Evolutionary conservation across 768 basidiomycete species (phyloP).

Genomic region (Termitomyces sp.): DNA sequence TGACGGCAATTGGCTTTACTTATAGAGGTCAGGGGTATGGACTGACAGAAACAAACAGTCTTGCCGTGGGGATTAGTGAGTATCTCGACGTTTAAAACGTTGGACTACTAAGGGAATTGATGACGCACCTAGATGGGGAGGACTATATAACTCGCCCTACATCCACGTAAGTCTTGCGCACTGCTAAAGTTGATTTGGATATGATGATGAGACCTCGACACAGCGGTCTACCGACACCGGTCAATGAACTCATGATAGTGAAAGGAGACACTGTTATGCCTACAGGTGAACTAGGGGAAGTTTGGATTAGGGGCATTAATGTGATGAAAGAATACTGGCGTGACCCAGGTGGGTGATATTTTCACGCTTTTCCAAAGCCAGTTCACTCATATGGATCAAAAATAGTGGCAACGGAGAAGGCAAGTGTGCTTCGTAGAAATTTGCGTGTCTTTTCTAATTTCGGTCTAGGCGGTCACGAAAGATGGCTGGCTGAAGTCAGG

Average conservation of each 20-base stretch:
- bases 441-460: conserved; percentile 8
- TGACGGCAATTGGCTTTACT: neutral
- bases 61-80: conserved; percentile 32
- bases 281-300: conserved; percentile 30
- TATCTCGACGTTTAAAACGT: neutral
- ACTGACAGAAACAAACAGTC: conserved; percentile 48
- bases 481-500: conserved; percentile 47
- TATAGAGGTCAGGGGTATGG: conserved; percentile 38
- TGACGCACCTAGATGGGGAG: conserved; percentile 31
- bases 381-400: neutral
- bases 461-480: conserved; percentile 27
- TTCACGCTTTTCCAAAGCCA: neutral
- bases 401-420: conserved; percentile 25
- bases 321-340: conserved; percentile 51
- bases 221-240: conserved; percentile 40
- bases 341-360: conserved; percentile 30
- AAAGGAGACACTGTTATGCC: conserved; percentile 23
- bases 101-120: neutral
- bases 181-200: neutral
- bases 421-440: neutral
- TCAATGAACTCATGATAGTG: conserved; percentile 43
- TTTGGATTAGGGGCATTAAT: conserved; percentile 43
- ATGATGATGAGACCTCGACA: neutral
- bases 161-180: conserved; percentile 31
- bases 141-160: conserved; percentile 46